These are phyloP conservation scores for Lachnellula subtilissima DNA, from an alignment of 2,329 filamentous ascomycete species.

Conservation along the genomic window DNA sequence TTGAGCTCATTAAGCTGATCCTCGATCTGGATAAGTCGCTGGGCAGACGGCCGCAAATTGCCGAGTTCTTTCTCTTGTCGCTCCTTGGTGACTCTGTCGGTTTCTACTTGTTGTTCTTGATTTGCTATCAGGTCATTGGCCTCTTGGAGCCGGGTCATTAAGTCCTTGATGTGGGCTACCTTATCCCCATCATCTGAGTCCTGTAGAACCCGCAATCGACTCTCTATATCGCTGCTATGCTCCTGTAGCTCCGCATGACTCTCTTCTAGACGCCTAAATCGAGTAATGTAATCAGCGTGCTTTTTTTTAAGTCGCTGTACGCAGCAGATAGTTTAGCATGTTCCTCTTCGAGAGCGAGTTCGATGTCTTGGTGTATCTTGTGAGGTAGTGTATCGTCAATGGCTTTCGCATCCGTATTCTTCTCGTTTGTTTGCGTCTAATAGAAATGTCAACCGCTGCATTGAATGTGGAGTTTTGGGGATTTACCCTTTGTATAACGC, in stretches of 20 bases:
- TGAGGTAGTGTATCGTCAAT: background rate
- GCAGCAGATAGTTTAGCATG: conserved; percentile 40
- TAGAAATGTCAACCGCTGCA: background rate
- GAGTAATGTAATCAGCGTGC: conserved; percentile 54
- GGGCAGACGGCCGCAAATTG: conserved; percentile 40
- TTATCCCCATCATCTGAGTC: conserved; percentile 46
- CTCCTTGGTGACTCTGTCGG: conserved; percentile 40
- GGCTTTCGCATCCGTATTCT: background rate
- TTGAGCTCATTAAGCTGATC: conserved; percentile 58
- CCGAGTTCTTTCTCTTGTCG: conserved; percentile 46
- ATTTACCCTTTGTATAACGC: conserved; percentile 25
- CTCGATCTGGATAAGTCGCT: conserved; percentile 47
- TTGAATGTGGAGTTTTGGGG: conserved; percentile 1
- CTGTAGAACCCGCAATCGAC: conserved; percentile 31
- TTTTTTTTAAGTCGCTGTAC: conserved; percentile 52
- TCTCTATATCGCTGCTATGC: conserved; percentile 53
- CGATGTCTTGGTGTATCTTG: conserved; percentile 17
- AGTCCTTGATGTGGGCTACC: conserved; percentile 46
- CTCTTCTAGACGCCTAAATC: conserved; percentile 55
- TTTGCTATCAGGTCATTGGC: conserved; percentile 67
- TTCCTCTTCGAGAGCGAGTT: conserved; percentile 43
- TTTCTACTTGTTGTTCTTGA: conserved; percentile 62
- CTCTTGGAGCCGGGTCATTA: conserved; percentile 56
- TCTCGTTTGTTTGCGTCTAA: background rate
- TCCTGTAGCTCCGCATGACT: conserved; percentile 55